Percentiles rank a stretch among this genome's conserved stretches.
Evolutionary conservation across 345 rosid genomes (phyloP).

Genomic region (Hirschfeldia incana): DNA sequence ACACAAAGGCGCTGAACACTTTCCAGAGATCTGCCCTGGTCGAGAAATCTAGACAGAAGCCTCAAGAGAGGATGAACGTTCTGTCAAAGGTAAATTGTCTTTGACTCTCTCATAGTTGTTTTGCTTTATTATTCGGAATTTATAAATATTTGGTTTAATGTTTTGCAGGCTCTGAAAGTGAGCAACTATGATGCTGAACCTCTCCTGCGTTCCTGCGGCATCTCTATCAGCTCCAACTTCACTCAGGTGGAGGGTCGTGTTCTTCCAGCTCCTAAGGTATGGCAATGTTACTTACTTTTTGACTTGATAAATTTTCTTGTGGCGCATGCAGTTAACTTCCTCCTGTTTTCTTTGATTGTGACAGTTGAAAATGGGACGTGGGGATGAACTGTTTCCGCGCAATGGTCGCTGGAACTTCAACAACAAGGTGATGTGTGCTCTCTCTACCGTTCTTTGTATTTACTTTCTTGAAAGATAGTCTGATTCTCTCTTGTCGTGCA

Average conservation of each 20-base stretch:
- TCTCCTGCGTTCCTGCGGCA: slow-evolving; percentile 72
- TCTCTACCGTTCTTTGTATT: background rate
- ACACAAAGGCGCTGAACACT: slow-evolving; percentile 69
- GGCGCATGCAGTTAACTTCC: background rate
- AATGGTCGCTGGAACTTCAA: slow-evolving; percentile 95
- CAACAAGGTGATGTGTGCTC: slow-evolving; percentile 60
- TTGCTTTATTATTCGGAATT: background rate
- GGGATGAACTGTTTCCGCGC: slow-evolving; percentile 67
- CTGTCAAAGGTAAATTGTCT: slow-evolving; percentile 58
- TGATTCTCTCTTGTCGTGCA: slow-evolving; percentile 28
- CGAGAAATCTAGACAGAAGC: slow-evolving; percentile 95
- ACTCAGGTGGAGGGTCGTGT: slow-evolving; percentile 85
- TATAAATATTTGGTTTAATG: slow-evolving; percentile 1
- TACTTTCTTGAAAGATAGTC: slow-evolving; percentile 18
- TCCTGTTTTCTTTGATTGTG: background rate
- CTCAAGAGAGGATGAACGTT: slow-evolving; percentile 80
- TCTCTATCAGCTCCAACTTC: slow-evolving; percentile 59
- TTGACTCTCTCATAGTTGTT: slow-evolving; percentile 2
- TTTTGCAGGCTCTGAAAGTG: slow-evolving; percentile 55
- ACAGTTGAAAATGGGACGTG: slow-evolving; percentile 84
- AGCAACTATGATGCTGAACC: slow-evolving; percentile 83
- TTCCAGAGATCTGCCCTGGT: slow-evolving; percentile 84
- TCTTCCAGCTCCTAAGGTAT: slow-evolving; percentile 78
- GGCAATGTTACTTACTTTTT: background rate
- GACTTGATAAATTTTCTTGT: background rate